These are phyloP conservation scores for Aphanomyces stellatus DNA, from an alignment of 352 stramenopile species.

Conservation along the genomic window DNA sequence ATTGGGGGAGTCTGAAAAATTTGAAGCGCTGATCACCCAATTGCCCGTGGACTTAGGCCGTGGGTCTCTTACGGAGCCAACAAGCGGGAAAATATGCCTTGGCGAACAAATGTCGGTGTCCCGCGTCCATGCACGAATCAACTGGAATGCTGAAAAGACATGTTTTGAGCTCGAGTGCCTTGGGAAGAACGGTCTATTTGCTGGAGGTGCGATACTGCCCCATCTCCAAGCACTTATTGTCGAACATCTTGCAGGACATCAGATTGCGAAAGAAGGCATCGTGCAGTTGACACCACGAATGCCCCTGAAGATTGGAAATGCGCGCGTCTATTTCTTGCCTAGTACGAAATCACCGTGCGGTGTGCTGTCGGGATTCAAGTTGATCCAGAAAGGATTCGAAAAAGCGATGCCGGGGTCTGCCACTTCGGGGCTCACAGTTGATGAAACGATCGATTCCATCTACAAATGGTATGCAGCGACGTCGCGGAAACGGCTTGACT, in stretches of 20 bases:
- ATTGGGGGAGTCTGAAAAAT: slow-evolving; percentile 46
- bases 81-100: slow-evolving; percentile 36
- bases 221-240: too few relatives aligned
- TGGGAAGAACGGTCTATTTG: slow-evolving; percentile 78
- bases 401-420: slow-evolving; percentile 37
- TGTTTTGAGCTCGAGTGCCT: slow-evolving; percentile 71
- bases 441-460: slow-evolving; percentile 64
- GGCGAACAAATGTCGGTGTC: slow-evolving; percentile 81
- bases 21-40: slow-evolving; percentile 72
- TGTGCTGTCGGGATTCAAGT: slow-evolving; percentile 75
- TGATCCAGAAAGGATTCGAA: slow-evolving; percentile 75
- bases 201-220: slow-evolving; percentile 12
- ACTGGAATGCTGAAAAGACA: slow-evolving; percentile 64
- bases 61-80: slow-evolving; percentile 32
- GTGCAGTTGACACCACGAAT: slow-evolving; percentile 58
- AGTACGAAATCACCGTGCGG: slow-evolving; percentile 63
- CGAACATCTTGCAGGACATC: slow-evolving; percentile 57
- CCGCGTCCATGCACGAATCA: slow-evolving; percentile 59
- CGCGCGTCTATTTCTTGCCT: slow-evolving; percentile 66
- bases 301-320: slow-evolving; percentile 69
- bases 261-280: slow-evolving; percentile 60
- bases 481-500: neutral
- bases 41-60: slow-evolving; percentile 64
- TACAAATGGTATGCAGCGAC: slow-evolving; percentile 30
- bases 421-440: slow-evolving; percentile 34